Evolutionary conservation across 2,329 filamentous ascomycete species (phyloP).

Genomic region (Verticillium isaacii): DNA sequence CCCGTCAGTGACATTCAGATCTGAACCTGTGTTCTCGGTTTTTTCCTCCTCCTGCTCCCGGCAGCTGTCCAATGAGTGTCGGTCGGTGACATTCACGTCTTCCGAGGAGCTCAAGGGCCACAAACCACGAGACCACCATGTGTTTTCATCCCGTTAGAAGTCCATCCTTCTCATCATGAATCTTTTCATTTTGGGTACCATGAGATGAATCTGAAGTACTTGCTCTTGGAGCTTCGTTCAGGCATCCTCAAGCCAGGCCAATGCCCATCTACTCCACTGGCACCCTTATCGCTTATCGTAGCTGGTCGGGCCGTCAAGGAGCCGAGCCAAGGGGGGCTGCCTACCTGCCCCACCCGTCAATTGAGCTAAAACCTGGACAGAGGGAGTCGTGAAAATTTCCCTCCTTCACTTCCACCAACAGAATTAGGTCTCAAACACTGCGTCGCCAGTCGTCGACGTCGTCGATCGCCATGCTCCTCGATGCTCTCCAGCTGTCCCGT

Average conservation of each 20-base stretch:
- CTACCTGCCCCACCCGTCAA: background rate
- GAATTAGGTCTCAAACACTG: background rate
- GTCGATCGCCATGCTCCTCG: background rate
- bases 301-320: background rate
- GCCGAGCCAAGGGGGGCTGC: background rate
- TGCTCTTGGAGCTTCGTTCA: too few species aligned
- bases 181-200: too few species aligned
- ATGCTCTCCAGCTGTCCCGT: background rate
- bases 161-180: too few species aligned
- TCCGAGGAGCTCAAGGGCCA: too few species aligned
- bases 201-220: too few species aligned
- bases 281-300: background rate
- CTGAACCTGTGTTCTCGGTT: background rate
- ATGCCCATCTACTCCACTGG: too few species aligned
- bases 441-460: background rate
- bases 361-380: constrained; percentile 3
- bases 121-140: too few species aligned
- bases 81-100: background rate
- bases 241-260: too few species aligned
- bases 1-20: background rate
- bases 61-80: background rate
- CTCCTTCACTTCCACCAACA: background rate
- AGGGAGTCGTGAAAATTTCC: background rate
- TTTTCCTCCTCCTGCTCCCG: background rate
- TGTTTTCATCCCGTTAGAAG: too few species aligned